phyloP scores from a whole-genome alignment of 75 land plant species.

The Cryptomeria japonica region DNA sequence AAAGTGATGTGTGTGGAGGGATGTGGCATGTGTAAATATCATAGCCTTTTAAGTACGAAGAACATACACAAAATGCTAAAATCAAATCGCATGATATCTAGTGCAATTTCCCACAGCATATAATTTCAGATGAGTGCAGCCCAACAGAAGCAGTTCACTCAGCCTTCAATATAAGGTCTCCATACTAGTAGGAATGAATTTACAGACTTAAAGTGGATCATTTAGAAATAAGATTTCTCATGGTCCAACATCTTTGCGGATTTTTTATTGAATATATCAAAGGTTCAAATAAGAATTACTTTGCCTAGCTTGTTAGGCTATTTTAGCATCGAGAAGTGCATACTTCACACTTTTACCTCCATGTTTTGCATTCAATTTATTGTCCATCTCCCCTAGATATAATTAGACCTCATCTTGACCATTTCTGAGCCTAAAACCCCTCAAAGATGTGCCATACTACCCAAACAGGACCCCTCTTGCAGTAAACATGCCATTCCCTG shows the following conservation, averaged over 20 bases:
- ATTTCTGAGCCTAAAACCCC: too few relatives aligned
- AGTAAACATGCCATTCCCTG: too few relatives aligned
- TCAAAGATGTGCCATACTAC: too few relatives aligned
- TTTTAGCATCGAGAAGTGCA: too few relatives aligned
- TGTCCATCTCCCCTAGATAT: too few relatives aligned
- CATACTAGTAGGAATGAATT: neutral
- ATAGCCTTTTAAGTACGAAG: neutral
- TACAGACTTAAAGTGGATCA: neutral
- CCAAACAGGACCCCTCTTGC: too few relatives aligned
- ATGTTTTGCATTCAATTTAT: too few relatives aligned
- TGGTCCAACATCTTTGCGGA: neutral
- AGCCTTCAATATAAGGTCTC: neutral
- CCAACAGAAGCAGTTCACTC: neutral
- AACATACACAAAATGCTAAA: neutral
- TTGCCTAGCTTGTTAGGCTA: neutral
- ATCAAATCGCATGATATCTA: neutral
- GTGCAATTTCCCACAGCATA: neutral
- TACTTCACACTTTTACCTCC: too few relatives aligned
- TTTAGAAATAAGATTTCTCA: neutral
- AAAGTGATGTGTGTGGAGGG: neutral
- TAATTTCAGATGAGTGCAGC: neutral
- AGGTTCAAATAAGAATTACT: neutral
- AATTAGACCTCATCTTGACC: too few relatives aligned
- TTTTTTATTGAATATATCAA: neutral
- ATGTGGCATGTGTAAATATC: neutral